Conservation (phyloP, 2,329 filamentous ascomycete genomes). For the Catunica adiposa region DNA sequence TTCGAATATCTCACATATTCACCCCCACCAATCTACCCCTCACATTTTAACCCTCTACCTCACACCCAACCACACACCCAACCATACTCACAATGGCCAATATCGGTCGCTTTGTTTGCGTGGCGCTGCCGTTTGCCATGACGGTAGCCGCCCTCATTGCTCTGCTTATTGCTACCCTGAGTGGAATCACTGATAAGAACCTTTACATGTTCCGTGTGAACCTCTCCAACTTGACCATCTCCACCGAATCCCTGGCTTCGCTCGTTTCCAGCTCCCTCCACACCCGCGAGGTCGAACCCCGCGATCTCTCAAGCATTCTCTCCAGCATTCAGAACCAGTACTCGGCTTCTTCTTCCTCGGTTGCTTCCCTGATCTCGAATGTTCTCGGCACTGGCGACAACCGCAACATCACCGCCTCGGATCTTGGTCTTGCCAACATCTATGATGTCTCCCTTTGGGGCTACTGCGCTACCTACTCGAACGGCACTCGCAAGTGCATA, state of each 20-base stretch:
- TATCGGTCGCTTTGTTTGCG: constrained; percentile 66
- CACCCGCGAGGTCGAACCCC: constrained; percentile 24
- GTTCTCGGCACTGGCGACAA: constrained; percentile 16
- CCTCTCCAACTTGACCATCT: constrained; percentile 30
- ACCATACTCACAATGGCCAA: constrained; percentile 29
- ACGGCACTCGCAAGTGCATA: constrained; percentile 48
- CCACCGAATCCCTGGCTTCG: constrained; percentile 15
- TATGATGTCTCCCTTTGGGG: constrained; percentile 78
- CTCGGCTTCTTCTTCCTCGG: constrained; percentile 42
- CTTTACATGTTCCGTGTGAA: constrained; percentile 46
- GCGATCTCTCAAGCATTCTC: constrained; percentile 35
- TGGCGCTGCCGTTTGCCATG: constrained; percentile 70
- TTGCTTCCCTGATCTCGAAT: constrained; percentile 16
- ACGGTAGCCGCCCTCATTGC: constrained; percentile 63
- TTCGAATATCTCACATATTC: not conserved
- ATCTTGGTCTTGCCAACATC: constrained; percentile 50
- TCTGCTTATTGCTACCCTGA: constrained; percentile 39
- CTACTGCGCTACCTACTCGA: constrained; percentile 54
- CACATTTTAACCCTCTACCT: not conserved
- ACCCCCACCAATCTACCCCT: not conserved
- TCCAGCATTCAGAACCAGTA: constrained; percentile 41
- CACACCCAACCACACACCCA: not conserved
- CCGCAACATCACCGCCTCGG: constrained; percentile 37
- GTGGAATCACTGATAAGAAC: constrained; percentile 38
- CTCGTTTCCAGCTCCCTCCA: constrained; percentile 8